Conservation (phyloP, 805 yeast species). For the Lachancea mirantina region DNA sequence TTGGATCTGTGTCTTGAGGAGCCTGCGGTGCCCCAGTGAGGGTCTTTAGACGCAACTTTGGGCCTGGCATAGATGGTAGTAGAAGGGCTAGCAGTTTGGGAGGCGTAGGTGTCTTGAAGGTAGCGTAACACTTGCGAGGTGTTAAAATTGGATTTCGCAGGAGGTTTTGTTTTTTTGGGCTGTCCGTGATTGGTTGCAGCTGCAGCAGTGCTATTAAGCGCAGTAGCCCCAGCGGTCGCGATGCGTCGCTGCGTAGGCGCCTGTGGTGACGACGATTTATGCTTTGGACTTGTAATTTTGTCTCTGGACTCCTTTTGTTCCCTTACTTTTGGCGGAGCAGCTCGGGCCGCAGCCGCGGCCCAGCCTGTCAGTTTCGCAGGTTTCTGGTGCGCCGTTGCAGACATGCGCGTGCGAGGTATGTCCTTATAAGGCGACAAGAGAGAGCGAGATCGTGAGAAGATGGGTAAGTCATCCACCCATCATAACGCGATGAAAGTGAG, state of each 20-base stretch:
- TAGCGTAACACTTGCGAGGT: conserved; percentile 21
- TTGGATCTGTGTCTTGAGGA: conserved; percentile 20
- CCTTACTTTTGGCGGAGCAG: too few species aligned
- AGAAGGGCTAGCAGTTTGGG: conserved; percentile 8
- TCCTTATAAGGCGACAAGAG: too few species aligned
- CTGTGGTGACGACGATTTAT: too few species aligned
- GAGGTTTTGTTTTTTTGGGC: conserved; percentile 9
- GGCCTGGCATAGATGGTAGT: conserved; percentile 9
- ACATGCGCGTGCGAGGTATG: conserved; percentile 3
- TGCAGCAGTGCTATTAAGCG: too few species aligned
- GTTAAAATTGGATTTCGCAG: conserved; percentile 19
- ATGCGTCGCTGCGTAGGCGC: too few species aligned
- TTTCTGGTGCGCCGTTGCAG: conserved; percentile 10
- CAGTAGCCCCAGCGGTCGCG: too few species aligned
- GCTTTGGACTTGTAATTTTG: too few species aligned
- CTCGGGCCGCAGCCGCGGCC: conserved; percentile 30
- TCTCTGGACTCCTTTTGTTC: too few species aligned
- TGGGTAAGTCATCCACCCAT: too few species aligned
- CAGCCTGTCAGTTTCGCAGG: conserved; percentile 28
- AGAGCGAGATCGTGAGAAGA: too few species aligned
- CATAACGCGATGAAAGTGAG: too few species aligned
- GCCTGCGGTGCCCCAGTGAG: conserved; percentile 29
- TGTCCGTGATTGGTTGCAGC: too few species aligned
- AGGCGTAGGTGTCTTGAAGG: conserved; percentile 12
- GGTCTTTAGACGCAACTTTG: conserved; percentile 6